Evolutionary conservation across 2,329 filamentous ascomycete genomes (phyloP).

Genomic region (Dactylellina drechsleri): DNA sequence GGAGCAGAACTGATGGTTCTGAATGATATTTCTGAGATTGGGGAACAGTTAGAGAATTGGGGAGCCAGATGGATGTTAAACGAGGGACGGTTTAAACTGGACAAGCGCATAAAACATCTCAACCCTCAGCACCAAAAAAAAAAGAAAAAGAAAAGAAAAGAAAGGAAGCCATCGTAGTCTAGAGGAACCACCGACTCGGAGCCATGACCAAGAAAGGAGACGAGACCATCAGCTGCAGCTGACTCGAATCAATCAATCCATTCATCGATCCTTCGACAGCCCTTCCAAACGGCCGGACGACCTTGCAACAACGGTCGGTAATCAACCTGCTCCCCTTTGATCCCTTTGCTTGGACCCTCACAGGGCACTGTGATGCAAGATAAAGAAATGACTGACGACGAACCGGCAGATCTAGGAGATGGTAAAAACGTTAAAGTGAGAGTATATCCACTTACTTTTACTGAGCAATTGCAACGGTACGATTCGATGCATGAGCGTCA

Average conservation of each 20-base stretch:
- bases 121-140: not conserved
- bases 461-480: constrained; percentile 45
- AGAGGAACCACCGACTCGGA: not conserved
- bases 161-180: no score
- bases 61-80: not conserved
- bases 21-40: constrained; percentile 20
- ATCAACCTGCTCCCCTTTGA: not conserved
- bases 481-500: constrained; percentile 32
- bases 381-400: no score
- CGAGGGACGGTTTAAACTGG: constrained; percentile 26
- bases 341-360: not conserved
- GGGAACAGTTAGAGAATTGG: constrained; percentile 5
- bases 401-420: not conserved
- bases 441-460: constrained; percentile 29
- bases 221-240: not conserved
- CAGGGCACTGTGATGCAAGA: no score
- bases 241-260: not conserved
- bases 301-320: not conserved
- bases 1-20: constrained; percentile 15
- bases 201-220: not conserved
- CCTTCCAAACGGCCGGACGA: constrained; percentile 3
- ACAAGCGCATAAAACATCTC: constrained; percentile 6
- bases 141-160: not conserved
- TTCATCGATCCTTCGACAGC: not conserved
- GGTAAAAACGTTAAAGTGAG: not conserved